Base-by-base conservation (phyloP, 805 yeast species). In the Nakazawaea wyomingensis region DNA sequence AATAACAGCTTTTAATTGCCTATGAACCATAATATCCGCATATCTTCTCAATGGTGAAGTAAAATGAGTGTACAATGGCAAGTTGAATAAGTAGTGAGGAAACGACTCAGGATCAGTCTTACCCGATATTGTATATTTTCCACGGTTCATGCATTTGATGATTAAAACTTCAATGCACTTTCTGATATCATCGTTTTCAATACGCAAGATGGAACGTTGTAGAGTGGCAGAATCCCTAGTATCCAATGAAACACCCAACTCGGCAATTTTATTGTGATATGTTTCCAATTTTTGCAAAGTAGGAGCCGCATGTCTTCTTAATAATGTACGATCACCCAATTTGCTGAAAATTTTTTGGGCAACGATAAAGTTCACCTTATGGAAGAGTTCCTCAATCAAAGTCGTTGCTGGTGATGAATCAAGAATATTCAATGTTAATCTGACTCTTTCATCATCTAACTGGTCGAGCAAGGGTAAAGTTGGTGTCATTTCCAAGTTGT, bases 31-130 rank as follows among this genome's bases (percentile, higher is more conserved):
- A 40, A 87, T 72, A 61, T 93, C 99, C 1, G 96, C 89, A 60
- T 90, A 93, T 54, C 99, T 76, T 60, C 95, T 77, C 57, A 88
- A 68, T 13, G 99, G 98, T 1, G 95, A 78, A n/a, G 86, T 84
- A 68, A 90, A 90, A 62, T 91, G 97, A 0, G 98, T 87, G 61
- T 87, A 93, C 34, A 88, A 68, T 22, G 96, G 95, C 45, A 85
- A 61, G 50, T 88, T 88, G 58, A 83, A 77, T 56, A 85, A 76
- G 62, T 85, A 93, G 55, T 91, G 96, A 9, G 82, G 82, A 57
- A 74, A 78, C 47, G 74, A 78, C 50, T 83, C 91, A 3, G 86
- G 78, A 51, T 88, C 95, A 40, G 81, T 82, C 57, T 81, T 82
- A 24, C 96, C 97, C 8, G 96, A 95, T 56, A 89, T 77, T 48